Percentiles rank a stretch among this genome's conserved stretches.
phyloP scores from a whole-genome alignment of 1,284 basidiomycete genomes.

The Irpex sp. region DNA sequence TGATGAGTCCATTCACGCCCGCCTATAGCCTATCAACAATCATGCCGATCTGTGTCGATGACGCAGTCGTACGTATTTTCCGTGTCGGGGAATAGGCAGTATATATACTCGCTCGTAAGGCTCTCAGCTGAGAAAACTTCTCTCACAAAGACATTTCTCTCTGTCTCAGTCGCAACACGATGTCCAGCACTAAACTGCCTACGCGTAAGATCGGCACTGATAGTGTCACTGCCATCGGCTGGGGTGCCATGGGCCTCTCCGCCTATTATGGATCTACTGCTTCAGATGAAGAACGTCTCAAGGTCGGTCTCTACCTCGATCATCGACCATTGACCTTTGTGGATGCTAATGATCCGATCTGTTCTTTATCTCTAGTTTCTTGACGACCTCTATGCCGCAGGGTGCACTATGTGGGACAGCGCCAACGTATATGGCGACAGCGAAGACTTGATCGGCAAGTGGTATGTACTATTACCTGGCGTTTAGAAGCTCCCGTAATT shows the following conservation, averaged over 20 bases:
- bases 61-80: not conserved
- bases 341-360: not conserved
- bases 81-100: not conserved
- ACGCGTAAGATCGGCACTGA: conserved; percentile 31
- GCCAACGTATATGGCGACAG: conserved; percentile 35
- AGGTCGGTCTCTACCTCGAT: conserved; percentile 18
- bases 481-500: not conserved
- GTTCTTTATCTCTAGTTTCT: conserved; percentile 20
- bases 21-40: not conserved
- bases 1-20: not conserved
- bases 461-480: conserved; percentile 18
- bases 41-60: not conserved
- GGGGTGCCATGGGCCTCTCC: conserved; percentile 32
- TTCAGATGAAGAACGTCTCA: conserved; percentile 34
- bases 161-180: not conserved
- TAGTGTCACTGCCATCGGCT: conserved; percentile 32
- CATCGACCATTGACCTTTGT: not conserved
- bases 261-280: conserved; percentile 26
- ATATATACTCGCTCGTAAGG: not conserved
- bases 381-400: conserved; percentile 26
- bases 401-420: conserved; percentile 38
- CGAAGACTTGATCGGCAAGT: conserved; percentile 34
- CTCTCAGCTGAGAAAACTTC: not conserved
- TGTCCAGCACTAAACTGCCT: conserved; percentile 14
- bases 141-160: not conserved